Evolutionary conservation across 1,284 basidiomycete genomes (phyloP).

Genomic region (Peniophora sp.): DNA sequence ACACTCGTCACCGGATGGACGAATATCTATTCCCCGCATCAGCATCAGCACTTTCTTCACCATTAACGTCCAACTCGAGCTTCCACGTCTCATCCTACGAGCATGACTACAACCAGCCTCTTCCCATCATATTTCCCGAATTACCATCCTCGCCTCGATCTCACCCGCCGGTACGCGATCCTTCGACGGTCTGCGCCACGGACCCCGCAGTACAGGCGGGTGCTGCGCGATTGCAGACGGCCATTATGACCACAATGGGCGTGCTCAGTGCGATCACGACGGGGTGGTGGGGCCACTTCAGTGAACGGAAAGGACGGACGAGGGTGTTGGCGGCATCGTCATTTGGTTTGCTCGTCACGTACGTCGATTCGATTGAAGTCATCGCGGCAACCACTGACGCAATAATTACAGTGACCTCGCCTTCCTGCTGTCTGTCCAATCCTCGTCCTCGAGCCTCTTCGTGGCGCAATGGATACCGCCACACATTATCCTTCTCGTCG

Average conservation of each 20-base stretch:
- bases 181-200: slow-evolving; percentile 31
- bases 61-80: neutral
- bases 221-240: slow-evolving; percentile 61
- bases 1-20: slow-evolving; percentile 21
- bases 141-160: neutral
- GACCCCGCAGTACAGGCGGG: slow-evolving; percentile 61
- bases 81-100: slow-evolving; percentile 3
- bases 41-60: neutral
- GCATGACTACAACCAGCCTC: slow-evolving; percentile 21
- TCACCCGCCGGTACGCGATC: neutral
- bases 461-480: slow-evolving; percentile 46
- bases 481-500: slow-evolving; percentile 58
- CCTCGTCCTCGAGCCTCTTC: slow-evolving; percentile 40
- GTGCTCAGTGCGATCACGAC: slow-evolving; percentile 76
- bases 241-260: slow-evolving; percentile 75
- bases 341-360: slow-evolving; percentile 72
- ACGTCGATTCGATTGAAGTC: slow-evolving; percentile 19
- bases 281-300: slow-evolving; percentile 82
- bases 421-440: slow-evolving; percentile 74
- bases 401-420: slow-evolving; percentile 52
- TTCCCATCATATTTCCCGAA: neutral
- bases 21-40: slow-evolving; percentile 20
- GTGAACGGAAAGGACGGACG: slow-evolving; percentile 73
- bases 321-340: slow-evolving; percentile 66
- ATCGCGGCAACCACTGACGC: neutral